Conservation (phyloP, 2,329 filamentous ascomycete species). For the Blastomyces parvus region DNA sequence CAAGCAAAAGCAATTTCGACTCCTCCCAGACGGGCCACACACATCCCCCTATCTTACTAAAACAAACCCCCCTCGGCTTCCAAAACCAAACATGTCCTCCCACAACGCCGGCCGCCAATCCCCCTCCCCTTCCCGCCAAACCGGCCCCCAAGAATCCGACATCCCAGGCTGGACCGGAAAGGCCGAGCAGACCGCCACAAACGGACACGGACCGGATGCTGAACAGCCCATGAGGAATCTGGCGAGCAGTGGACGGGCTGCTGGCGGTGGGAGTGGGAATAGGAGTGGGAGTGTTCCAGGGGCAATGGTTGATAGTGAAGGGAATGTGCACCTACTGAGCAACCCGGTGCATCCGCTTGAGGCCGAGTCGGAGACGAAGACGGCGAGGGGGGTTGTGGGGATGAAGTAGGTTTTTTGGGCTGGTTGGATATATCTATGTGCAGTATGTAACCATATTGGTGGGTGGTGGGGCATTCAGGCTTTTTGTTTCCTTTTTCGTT, state of each 20-base stretch:
- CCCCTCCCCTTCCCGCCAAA: slow-evolving; percentile 60
- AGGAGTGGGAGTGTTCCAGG: neutral
- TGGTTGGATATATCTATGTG: no score
- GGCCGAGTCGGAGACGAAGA: slow-evolving; percentile 25
- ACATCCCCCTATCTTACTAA: no score
- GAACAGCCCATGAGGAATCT: slow-evolving; percentile 31
- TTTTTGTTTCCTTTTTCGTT: neutral
- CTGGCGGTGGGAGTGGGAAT: neutral
- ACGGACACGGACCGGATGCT: neutral
- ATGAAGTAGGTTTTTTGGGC: neutral
- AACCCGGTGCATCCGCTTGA: slow-evolving; percentile 36
- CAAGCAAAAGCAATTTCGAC: no score
- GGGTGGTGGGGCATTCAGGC: neutral
- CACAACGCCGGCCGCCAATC: slow-evolving; percentile 63
- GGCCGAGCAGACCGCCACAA: slow-evolving; percentile 21
- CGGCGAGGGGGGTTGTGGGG: slow-evolving; percentile 19
- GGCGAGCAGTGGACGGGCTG: slow-evolving; percentile 28
- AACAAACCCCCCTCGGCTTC: no score
- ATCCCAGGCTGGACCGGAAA: slow-evolving; percentile 31
- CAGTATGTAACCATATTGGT: neutral
- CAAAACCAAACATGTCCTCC: slow-evolving; percentile 52
- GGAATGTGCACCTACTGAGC: slow-evolving; percentile 24
- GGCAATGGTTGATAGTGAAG: slow-evolving; percentile 17
- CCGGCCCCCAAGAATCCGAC: slow-evolving; percentile 53
- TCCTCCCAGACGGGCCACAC: no score